Percentiles rank a stretch among this genome's conserved stretches.
phyloP scores from a whole-genome alignment of 1,284 basidiomycete species.

The Macrocybe sp. region DNA sequence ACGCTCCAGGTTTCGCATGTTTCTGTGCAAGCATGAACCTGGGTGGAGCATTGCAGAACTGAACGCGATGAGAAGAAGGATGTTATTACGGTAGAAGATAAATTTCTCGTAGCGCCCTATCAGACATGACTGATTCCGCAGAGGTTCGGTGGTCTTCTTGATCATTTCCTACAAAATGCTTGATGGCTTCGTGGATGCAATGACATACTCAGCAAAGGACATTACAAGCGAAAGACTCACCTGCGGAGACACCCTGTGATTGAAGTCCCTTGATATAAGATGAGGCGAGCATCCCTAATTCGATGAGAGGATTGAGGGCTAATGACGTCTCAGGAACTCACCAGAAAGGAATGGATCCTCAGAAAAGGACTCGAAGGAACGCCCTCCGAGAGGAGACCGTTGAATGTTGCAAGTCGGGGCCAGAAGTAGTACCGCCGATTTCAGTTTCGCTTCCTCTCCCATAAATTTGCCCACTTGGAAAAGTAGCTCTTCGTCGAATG shows the following conservation, averaged over 20 bases:
- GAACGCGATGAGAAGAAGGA: neutral
- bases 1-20: constrained; percentile 54
- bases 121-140: constrained; percentile 56
- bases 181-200: constrained; percentile 30
- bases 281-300: constrained; percentile 48
- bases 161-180: constrained; percentile 56
- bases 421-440: constrained; percentile 56
- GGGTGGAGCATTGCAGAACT: constrained; percentile 5
- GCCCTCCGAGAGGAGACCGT: constrained; percentile 53
- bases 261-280: constrained; percentile 67
- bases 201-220: constrained; percentile 1
- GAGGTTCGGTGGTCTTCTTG: constrained; percentile 64
- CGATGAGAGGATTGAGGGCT: neutral
- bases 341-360: constrained; percentile 65
- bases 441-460: constrained; percentile 57
- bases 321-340: constrained; percentile 15
- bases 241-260: constrained; percentile 55
- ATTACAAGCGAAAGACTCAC: constrained; percentile 16
- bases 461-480: constrained; percentile 51
- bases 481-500: constrained; percentile 55
- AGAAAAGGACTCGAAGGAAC: constrained; percentile 68
- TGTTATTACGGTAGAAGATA: constrained; percentile 61
- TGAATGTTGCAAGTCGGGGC: constrained; percentile 73
- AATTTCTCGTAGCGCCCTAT: constrained; percentile 63
- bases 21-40: constrained; percentile 67